Base-by-base conservation (phyloP, 257 asterid species). In the Asclepias syriaca region DNA sequence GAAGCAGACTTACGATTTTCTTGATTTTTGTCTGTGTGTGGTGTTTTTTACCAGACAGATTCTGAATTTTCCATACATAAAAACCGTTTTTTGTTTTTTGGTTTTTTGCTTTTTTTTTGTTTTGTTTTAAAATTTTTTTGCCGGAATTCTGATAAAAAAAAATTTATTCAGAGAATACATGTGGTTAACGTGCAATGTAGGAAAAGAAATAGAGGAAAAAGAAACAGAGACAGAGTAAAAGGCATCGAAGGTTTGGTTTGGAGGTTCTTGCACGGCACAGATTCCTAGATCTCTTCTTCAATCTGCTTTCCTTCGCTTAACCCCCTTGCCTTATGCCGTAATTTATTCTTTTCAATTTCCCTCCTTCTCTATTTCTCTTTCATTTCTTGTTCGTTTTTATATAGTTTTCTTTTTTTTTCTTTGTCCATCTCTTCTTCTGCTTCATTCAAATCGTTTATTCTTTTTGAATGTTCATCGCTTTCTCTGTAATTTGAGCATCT, bases 251-350 rank as follows among this genome's bases (percentile, higher is more conserved):
- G 59, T 83, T 83, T 82, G 95, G 82, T 83, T 83, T 82, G 95
- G 82, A 82, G 88, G 90, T 88, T 84, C 79, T 86, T 92, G 92
- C 98, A 87, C 94, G 96, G 92, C 96, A 90, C 92, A 85, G 90
- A 85, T 84, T 79, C 89, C 92, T 87, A 87, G 95, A 92, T 92
- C 96, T 68, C 96, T 92, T 80, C 90, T 84, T 72, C 88, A 80
- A 79, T 85, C 85, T 72, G 73, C 78, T 74, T 75, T 69, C 50
- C 39, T 43, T 59, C 75, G 79, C 80, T 69, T 22, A 24, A 74
- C 72, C 43, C 69, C 96, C 90, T 88, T 88, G 87, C 88, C 96
- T 88, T 89, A 78, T 83, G 86, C 90, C 96, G 86, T 89, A 88
- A 89, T 88, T 85, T 80, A 92, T 89, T 85, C 93, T 81, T 78